Base-by-base conservation (phyloP, 1,284 basidiomycete species). In the Pulveroboletus sp. region DNA sequence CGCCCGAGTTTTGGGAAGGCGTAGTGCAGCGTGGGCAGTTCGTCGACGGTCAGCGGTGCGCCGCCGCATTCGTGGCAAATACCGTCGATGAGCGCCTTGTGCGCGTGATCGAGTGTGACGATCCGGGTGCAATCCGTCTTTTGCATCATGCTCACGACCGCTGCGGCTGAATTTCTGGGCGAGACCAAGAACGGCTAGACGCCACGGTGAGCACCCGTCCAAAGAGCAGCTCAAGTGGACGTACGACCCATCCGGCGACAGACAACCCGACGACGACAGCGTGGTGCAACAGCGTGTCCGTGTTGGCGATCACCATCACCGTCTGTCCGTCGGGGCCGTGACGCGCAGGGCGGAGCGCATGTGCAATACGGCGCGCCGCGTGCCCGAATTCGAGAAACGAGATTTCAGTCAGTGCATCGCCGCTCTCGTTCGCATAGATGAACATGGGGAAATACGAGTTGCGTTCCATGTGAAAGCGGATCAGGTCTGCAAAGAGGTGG, bases 251-350 rank as follows among this genome's bases (percentile, higher is more conserved):
- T 15, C 71, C 71, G 12, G 71, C 67, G 19, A 60, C 50, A 19
- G 63, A 56, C 32, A 70, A 26, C 2, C 71, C 71, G 12, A 58
- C 60, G 2, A 61, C 47, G 3, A 63, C 48, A 1, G 73, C 68
- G 29, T 75, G 73, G 29, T 76, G 60, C 13, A 71, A 54, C 21
- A 76, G 56, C 1, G 72, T 70, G 44, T 74, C 74, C 0, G 64
- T 65, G 12, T 72, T 65, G 6, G 71, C 72, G 13, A 75, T 67
- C 17, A 75, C 19, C 47, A 74, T 67, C 1, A 73, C 66, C 4
- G 74, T 62, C 24, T 70, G 61, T 3, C 58, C 63, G 11, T 74
- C 73, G 1, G 24, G 2, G 15, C 70, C 68, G 16, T 50, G 44
- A 2, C 61, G 54, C 0, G 29, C 50, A 9, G 71, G 71, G 0